These are phyloP conservation scores for Phytopythium chamaehyphon DNA, from an alignment of 352 stramenopile species.

Conservation along the genomic window DNA sequence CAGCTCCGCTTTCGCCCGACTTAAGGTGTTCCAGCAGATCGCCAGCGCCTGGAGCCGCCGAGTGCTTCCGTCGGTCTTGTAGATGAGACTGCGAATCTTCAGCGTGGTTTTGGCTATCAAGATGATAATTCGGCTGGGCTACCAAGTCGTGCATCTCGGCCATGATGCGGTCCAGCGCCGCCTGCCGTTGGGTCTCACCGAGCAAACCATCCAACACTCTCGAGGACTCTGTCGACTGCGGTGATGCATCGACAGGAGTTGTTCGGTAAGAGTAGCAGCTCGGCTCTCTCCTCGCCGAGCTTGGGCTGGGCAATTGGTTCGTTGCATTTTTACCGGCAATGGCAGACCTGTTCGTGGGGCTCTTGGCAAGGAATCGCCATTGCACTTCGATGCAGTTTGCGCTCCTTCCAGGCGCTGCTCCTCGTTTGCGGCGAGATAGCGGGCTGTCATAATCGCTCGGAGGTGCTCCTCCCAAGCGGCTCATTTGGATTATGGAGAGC, in stretches of 20 bases:
- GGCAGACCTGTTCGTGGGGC: background rate
- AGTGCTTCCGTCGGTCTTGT: background rate
- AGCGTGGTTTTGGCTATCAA: background rate
- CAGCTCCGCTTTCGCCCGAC: background rate
- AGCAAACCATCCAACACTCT: conserved; percentile 32
- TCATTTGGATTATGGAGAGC: too few species aligned
- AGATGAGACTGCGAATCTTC: background rate
- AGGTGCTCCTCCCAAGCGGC: conserved; percentile 6
- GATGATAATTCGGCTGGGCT: too few species aligned
- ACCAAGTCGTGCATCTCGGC: conserved; percentile 44
- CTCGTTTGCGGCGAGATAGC: conserved; percentile 24
- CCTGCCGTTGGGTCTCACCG: conserved; percentile 58
- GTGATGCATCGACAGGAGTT: too few species aligned
- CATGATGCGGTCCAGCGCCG: conserved; percentile 55
- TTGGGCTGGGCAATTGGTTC: background rate
- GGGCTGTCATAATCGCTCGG: conserved; percentile 17
- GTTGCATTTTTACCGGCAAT: too few species aligned
- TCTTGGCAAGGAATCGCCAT: conserved; percentile 42
- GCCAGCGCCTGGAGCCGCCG: background rate
- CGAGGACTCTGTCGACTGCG: background rate
- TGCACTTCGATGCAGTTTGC: conserved; percentile 42
- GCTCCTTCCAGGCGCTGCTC: conserved; percentile 11
- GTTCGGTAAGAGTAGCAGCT: background rate
- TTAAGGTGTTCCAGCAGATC: background rate
- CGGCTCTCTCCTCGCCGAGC: too few species aligned